Conservation (phyloP, 2,329 filamentous ascomycete genomes). For the Arthroderma sp. region DNA sequence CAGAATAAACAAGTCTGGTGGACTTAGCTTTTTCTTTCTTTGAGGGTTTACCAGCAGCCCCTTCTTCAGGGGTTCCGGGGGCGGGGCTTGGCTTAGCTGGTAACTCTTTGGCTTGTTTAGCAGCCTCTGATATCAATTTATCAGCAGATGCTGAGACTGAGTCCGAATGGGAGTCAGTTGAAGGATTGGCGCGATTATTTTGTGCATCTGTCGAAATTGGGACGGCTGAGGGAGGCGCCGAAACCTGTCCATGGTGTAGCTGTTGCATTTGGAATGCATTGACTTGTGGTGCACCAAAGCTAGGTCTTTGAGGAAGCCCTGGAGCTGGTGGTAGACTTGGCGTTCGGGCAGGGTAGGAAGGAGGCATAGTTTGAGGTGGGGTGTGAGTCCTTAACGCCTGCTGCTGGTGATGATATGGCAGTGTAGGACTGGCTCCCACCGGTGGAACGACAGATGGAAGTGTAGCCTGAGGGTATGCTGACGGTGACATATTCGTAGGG, state of each 20-base stretch:
- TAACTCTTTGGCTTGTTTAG: slow-evolving; percentile 33
- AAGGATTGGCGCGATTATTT: slow-evolving; percentile 17
- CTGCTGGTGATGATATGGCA: slow-evolving; percentile 31
- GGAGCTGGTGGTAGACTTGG: slow-evolving; percentile 42
- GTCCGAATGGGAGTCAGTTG: slow-evolving; percentile 22
- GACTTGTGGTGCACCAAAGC: slow-evolving; percentile 43
- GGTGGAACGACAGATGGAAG: slow-evolving; percentile 27
- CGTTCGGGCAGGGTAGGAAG: slow-evolving; percentile 37
- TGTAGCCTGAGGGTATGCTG: slow-evolving; percentile 19
- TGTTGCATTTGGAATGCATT: slow-evolving; percentile 46
- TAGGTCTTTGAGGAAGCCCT: slow-evolving; percentile 49
- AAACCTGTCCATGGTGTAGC: slow-evolving; percentile 42
- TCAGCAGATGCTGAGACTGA: slow-evolving; percentile 37
- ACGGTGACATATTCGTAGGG: slow-evolving; percentile 24
- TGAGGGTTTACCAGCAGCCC: slow-evolving; percentile 42
- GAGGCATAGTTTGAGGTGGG: slow-evolving; percentile 27
- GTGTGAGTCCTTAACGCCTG: slow-evolving; percentile 33
- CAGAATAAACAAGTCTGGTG: slow-evolving; percentile 65
- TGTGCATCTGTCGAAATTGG: slow-evolving; percentile 11
- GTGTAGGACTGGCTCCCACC: slow-evolving; percentile 24
- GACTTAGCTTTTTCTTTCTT: slow-evolving; percentile 56
- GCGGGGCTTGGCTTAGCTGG: slow-evolving; percentile 24
- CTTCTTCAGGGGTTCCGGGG: slow-evolving; percentile 20
- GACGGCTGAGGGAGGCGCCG: slow-evolving; percentile 23
- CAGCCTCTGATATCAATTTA: slow-evolving; percentile 40